Base-by-base conservation (phyloP, 2,329 filamentous ascomycete species). In the Teratosphaeria destructans region DNA sequence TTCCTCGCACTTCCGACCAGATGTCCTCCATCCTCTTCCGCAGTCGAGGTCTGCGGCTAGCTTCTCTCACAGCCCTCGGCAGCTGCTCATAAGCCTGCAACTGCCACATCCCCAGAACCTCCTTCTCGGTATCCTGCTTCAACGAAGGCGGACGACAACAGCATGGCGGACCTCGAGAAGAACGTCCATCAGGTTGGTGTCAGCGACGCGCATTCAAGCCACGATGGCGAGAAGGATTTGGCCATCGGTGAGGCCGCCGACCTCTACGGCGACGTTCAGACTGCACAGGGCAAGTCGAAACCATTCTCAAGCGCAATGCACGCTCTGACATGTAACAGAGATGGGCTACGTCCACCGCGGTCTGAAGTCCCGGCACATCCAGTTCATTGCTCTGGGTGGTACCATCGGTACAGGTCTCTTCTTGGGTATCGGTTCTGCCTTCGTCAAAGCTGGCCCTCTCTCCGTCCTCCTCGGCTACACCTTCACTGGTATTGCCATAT, bases 381-480 rank as follows among this genome's bases (percentile, higher is more conserved):
- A 58, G 34, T 54, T 58, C 26, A 47, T 58, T 14, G 57, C 57
- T 12, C 47, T 58, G 16, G 57, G 57, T 29, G 57, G 57, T 8
- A 43, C 35, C 32, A 56, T 56, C 35, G 54, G 54, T 14, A 56
- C 54, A 19, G 54, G 54, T 43, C 35, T 56, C n/a, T 56, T 56
- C 54, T 23, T 56, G 43, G 43, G 43, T 23, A 49, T 49, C 19
- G 43, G 43, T 49, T n/a, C 16, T 19, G 43, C 43, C 19, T 49
- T 49, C 43, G 43, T 49, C 43, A 49, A 19, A 49, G 43, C 69
- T 52, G 68, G 76, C 57, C 77, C 75, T 29, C 75, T 71, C 53
- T 82, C 82, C 67, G 75, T 78, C 26, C 82, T 79, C 64, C 78
- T 78, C 39, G 79, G 80, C 56, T 49, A 49, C 43, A 49, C 43